phyloP scores from a whole-genome alignment of 2,329 filamentous ascomycete species.

The Fusarium sp. region DNA sequence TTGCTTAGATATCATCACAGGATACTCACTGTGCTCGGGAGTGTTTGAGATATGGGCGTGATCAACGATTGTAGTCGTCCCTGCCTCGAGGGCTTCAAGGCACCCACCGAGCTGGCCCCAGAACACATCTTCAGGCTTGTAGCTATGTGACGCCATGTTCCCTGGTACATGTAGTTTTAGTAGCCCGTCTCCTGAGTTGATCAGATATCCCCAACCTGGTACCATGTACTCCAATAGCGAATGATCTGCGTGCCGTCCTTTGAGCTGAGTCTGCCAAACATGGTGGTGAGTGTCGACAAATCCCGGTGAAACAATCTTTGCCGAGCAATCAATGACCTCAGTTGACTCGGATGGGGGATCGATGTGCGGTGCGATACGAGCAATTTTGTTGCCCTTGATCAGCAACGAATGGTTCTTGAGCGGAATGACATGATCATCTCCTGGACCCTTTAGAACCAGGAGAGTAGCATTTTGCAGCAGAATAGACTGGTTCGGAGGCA shows the following conservation, averaged over 20 bases:
- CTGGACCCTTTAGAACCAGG: background rate
- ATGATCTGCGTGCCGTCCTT: slow-evolving; percentile 5
- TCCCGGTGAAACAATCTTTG: background rate
- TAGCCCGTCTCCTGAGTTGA: rapidly evolving
- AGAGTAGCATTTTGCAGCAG: slow-evolving; percentile 5
- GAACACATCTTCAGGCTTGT: background rate
- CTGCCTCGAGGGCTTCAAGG: slow-evolving; percentile 1
- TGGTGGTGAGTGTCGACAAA: slow-evolving; percentile 20
- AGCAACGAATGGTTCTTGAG: slow-evolving; percentile 8
- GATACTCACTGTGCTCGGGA: background rate
- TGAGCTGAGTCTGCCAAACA: slow-evolving; percentile 17
- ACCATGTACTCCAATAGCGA: slow-evolving; percentile 1
- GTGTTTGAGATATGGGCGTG: slow-evolving; percentile 14
- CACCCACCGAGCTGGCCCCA: slow-evolving; percentile 16
- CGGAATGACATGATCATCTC: background rate
- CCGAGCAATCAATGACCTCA: slow-evolving; percentile 1
- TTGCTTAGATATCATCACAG: rapidly evolving
- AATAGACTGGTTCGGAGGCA: background rate
- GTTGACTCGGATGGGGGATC: background rate
- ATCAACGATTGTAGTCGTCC: slow-evolving; percentile 1
- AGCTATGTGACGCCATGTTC: slow-evolving; percentile 8
- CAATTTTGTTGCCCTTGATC: slow-evolving; percentile 1
- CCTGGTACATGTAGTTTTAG: background rate
- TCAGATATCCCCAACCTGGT: background rate
- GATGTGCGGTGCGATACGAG: background rate